Percentiles rank a stretch among this genome's conserved stretches.
phyloP scores from a whole-genome alignment of 345 rosid genomes.

The Pugionium cornutum region DNA sequence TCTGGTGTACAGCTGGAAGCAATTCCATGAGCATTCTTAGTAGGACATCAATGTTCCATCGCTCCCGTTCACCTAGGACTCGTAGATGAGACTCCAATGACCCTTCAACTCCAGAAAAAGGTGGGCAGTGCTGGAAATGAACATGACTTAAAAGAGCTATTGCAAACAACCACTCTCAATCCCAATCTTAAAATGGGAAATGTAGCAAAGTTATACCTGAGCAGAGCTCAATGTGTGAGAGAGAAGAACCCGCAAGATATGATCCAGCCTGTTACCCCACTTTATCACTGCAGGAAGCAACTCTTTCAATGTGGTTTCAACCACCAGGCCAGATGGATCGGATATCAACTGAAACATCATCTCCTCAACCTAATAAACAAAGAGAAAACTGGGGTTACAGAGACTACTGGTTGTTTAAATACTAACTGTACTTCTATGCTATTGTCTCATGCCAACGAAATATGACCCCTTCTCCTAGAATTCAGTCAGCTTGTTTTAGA shows the following conservation, averaged over 20 bases:
- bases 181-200: slow-evolving; percentile 25
- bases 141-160: slow-evolving; percentile 16
- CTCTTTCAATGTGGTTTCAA: slow-evolving; percentile 80
- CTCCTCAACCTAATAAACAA: slow-evolving; percentile 80
- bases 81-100: slow-evolving; percentile 86
- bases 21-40: slow-evolving; percentile 77
- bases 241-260: slow-evolving; percentile 71
- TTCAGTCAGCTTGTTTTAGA: slow-evolving; percentile 65
- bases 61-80: slow-evolving; percentile 91
- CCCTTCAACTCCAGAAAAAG: slow-evolving; percentile 95
- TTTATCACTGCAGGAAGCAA: slow-evolving; percentile 78
- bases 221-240: slow-evolving; percentile 73
- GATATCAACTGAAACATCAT: slow-evolving; percentile 89
- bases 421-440: slow-evolving; percentile 32
- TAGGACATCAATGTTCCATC: slow-evolving; percentile 89
- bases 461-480: slow-evolving; percentile 55
- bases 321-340: slow-evolving; percentile 95
- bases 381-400: slow-evolving; percentile 37
- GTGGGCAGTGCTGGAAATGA: slow-evolving; percentile 75
- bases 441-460: slow-evolving; percentile 48
- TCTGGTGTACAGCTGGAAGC: slow-evolving; percentile 70
- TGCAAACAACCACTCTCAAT: slow-evolving; percentile 29
- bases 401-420: slow-evolving; percentile 30
- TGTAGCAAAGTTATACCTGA: slow-evolving; percentile 51
- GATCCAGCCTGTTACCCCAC: slow-evolving; percentile 88